phyloP scores from a whole-genome alignment of 805 yeast genomes.

The Pichia eremophila region DNA sequence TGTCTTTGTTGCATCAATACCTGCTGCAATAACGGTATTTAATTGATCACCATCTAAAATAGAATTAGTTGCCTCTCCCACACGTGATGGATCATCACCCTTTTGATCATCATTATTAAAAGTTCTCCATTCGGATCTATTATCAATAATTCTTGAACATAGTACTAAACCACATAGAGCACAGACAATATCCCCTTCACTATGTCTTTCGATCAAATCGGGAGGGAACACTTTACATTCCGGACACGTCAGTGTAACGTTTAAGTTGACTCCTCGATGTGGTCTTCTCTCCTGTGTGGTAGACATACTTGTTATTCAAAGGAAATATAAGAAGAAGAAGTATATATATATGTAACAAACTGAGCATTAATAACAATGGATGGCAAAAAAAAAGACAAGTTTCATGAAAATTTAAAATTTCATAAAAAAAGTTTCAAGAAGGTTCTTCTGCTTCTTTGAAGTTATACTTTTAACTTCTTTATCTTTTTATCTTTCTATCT shows the following conservation, averaged over 20 bases:
- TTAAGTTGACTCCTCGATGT: conserved; percentile 64
- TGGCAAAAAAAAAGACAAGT: too few relatives aligned
- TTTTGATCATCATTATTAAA: conserved; percentile 96
- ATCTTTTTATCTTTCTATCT: too few relatives aligned
- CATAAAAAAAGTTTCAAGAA: too few relatives aligned
- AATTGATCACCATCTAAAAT: conserved; percentile 83
- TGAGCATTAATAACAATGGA: too few relatives aligned
- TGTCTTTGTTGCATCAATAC: conserved; percentile 71
- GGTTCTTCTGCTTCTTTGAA: too few relatives aligned
- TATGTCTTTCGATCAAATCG: conserved; percentile 84
- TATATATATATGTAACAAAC: background rate
- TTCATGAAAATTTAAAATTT: too few relatives aligned
- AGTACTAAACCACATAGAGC: conserved; percentile 93
- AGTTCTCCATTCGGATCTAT: conserved; percentile 97
- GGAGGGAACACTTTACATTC: conserved; percentile 96
- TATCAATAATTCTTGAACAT: conserved; percentile 86
- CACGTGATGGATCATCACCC: conserved; percentile 98
- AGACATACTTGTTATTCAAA: conserved; percentile 3
- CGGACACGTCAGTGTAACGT: conserved; percentile 86
- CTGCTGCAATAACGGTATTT: conserved; percentile 84
- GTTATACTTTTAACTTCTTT: too few relatives aligned
- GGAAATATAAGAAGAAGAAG: background rate
- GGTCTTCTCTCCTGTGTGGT: conserved; percentile 8
- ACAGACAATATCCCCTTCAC: conserved; percentile 98
- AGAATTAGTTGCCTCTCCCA: conserved; percentile 95